Percentiles rank a stretch among this genome's conserved stretches.
These are phyloP conservation scores for Angomonas desouzai DNA, from an alignment of 208 protist species.

Conservation along the genomic window DNA sequence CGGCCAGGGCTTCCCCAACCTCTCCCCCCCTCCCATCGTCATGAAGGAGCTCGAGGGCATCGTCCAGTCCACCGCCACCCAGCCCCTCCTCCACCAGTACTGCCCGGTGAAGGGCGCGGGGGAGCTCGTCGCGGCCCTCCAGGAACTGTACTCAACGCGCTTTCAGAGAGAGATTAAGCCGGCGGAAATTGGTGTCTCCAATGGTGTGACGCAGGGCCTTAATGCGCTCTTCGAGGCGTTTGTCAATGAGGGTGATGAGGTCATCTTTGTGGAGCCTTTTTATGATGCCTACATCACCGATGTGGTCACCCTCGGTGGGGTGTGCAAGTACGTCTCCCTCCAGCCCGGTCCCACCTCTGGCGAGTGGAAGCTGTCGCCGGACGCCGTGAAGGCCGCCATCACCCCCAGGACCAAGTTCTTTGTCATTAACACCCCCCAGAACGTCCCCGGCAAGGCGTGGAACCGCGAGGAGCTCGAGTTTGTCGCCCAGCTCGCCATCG, in stretches of 20 bases:
- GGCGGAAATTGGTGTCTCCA: conserved; percentile 66
- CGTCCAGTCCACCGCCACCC: conserved; percentile 27
- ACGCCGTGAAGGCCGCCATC: conserved; percentile 55
- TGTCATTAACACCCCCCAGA: conserved; percentile 93
- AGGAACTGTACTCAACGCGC: conserved; percentile 51
- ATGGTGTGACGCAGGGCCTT: conserved; percentile 85
- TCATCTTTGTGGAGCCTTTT: conserved; percentile 91
- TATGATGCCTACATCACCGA: conserved; percentile 88
- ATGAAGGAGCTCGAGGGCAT: conserved; percentile 50
- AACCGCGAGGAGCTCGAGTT: conserved; percentile 51
- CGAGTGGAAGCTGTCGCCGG: conserved; percentile 46
- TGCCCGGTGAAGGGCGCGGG: conserved; percentile 56
- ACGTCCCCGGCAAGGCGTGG: conserved; percentile 84
- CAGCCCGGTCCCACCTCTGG: conserved; percentile 32
- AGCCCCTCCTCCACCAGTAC: conserved; percentile 80
- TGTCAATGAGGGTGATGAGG: conserved; percentile 88
- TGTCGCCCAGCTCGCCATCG: conserved; percentile 63
- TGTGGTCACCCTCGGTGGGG: conserved; percentile 61
- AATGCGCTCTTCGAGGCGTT: conserved; percentile 73
- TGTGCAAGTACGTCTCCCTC: conserved; percentile 71
- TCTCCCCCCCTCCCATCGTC: conserved; percentile 66
- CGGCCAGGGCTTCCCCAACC: conserved; percentile 91
- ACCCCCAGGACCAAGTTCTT: conserved; percentile 80
- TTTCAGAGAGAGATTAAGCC: conserved; percentile 46
- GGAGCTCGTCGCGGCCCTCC: conserved; percentile 62